Percentiles rank a stretch among this genome's conserved stretches.
Conservation (phyloP, 106 monocot genomes). For the Dendrobium officinale region DNA sequence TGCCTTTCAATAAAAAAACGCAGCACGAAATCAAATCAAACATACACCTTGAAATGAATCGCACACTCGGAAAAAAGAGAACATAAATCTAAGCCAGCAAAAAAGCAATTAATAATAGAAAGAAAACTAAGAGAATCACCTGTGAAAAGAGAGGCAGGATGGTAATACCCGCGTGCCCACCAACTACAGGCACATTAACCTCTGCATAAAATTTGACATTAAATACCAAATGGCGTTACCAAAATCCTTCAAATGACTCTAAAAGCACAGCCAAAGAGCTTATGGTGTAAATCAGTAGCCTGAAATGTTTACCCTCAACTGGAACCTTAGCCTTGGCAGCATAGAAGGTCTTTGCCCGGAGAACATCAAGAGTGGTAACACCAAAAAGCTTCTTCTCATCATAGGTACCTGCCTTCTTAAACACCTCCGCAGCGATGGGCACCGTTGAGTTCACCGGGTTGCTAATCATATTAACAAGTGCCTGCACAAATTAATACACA, state of each 20-base stretch:
- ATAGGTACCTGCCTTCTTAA: slow-evolving; percentile 90
- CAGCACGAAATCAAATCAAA: neutral
- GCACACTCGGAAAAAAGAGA: too few relatives aligned
- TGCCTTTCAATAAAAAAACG: slow-evolving; percentile 36
- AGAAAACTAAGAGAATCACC: slow-evolving; percentile 25
- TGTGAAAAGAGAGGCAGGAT: slow-evolving; percentile 95
- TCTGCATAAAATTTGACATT: slow-evolving; percentile 24
- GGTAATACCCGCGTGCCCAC: slow-evolving; percentile 91
- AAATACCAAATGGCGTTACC: neutral
- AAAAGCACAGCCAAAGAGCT: neutral
- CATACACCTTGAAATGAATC: too few relatives aligned
- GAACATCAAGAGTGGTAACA: slow-evolving; percentile 88
- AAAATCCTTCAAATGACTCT: neutral
- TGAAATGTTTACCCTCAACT: slow-evolving; percentile 42
- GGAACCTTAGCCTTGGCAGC: slow-evolving; percentile 70
- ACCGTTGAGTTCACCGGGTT: slow-evolving; percentile 97
- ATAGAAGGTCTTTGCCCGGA: slow-evolving; percentile 91
- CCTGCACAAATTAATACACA: slow-evolving; percentile 15
- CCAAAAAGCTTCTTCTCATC: slow-evolving; percentile 87
- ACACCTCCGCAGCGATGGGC: slow-evolving; percentile 87
- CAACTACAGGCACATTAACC: slow-evolving; percentile 91
- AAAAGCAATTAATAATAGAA: neutral
- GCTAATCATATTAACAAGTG: slow-evolving; percentile 87
- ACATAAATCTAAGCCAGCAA: neutral
- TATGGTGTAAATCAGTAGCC: neutral